Conservation (phyloP, 805 yeast genomes). For the Barnettozyma populi region DNA sequence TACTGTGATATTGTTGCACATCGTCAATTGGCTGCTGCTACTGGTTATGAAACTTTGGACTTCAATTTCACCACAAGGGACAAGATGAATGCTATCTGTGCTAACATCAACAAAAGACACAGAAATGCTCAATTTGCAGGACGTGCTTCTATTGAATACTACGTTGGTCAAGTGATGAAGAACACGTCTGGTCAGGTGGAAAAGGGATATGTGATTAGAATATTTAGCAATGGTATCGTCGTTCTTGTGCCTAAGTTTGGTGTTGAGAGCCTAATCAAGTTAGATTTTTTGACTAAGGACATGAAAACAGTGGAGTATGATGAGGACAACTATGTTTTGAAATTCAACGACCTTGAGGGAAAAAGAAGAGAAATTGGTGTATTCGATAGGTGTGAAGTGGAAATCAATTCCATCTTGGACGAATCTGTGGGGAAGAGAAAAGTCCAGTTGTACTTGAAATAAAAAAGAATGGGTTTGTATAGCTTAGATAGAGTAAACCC, state of each 20-base stretch:
- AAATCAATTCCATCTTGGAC: constrained; percentile 76
- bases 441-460: constrained; percentile 66
- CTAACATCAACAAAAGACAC: constrained; percentile 88
- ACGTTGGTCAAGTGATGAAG: constrained; percentile 96
- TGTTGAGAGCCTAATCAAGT: constrained; percentile 84
- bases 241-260: constrained; percentile 95
- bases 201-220: constrained; percentile 88
- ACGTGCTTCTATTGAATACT: constrained; percentile 94
- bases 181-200: constrained; percentile 49
- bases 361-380: constrained; percentile 50
- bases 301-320: constrained; percentile 58
- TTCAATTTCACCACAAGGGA: constrained; percentile 79
- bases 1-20: constrained; percentile 98
- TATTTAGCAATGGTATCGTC: constrained; percentile 91
- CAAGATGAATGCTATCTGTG: constrained; percentile 84
- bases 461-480: no score
- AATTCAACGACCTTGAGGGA: constrained; percentile 47
- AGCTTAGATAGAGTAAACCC: neutral
- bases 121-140: constrained; percentile 99
- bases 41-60: constrained; percentile 83
- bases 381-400: constrained; percentile 82
- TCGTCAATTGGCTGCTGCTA: constrained; percentile 97
- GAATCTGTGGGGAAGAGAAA: constrained; percentile 88
- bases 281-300: constrained; percentile 68
- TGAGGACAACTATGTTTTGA: constrained; percentile 71